Evolutionary conservation across 2,329 filamentous ascomycete genomes (phyloP).

Genomic region (Dendryphion nanum): DNA sequence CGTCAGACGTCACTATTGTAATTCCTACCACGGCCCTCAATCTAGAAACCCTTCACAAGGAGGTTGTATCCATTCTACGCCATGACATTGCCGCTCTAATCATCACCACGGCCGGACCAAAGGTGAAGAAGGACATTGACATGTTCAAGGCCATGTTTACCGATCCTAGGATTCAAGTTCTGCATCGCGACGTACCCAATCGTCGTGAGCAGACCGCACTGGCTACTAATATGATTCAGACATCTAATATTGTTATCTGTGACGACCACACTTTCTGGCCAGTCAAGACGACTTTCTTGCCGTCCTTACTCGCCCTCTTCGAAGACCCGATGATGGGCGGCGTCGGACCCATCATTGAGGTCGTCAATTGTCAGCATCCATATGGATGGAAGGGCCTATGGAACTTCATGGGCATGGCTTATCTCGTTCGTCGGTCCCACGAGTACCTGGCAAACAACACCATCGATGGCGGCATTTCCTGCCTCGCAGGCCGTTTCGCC

Average conservation of each 20-base stretch:
- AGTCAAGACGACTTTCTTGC: conserved; percentile 36
- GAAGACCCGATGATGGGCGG: conserved; percentile 11
- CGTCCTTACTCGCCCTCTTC: conserved; percentile 42
- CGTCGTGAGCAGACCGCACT: conserved; percentile 51
- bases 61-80: conserved; percentile 40
- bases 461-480: conserved; percentile 24
- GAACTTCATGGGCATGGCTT: conserved; percentile 21
- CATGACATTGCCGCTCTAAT: conserved; percentile 47
- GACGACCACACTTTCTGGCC: conserved; percentile 59
- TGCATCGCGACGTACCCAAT: conserved; percentile 23
- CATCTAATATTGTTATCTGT: conserved; percentile 46
- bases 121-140: conserved; percentile 18
- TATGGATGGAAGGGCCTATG: conserved; percentile 9
- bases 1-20: conserved; percentile 50
- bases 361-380: conserved; percentile 2
- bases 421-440: conserved; percentile 21
- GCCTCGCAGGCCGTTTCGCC: conserved; percentile 16
- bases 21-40: conserved; percentile 52
- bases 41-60: conserved; percentile 43
- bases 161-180: conserved; percentile 17
- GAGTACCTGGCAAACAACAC: conserved; percentile 20
- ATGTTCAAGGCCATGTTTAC: conserved; percentile 38
- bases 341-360: conserved; percentile 7
- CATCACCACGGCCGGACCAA: conserved; percentile 43
- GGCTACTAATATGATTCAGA: conserved; percentile 40